Percentiles rank a stretch among this genome's conserved stretches.
These are phyloP conservation scores for Fusarium sublunatum DNA, from an alignment of 2,329 filamentous ascomycete species.

Conservation along the genomic window DNA sequence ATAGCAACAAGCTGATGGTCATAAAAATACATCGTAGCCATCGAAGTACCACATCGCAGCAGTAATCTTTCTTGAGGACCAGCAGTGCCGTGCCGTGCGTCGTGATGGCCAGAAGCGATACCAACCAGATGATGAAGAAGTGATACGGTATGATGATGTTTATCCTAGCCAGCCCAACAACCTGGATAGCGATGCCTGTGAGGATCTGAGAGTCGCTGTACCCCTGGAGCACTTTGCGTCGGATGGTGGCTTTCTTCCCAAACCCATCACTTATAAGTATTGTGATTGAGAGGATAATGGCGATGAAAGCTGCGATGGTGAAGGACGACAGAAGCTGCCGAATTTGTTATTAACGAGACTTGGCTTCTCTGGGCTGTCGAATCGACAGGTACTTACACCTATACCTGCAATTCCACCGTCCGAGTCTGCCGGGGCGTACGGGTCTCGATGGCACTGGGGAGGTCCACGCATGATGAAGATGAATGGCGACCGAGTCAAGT, in stretches of 20 bases:
- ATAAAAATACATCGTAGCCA: slow-evolving; percentile 75
- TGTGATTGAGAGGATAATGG: slow-evolving; percentile 64
- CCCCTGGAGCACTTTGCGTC: slow-evolving; percentile 72
- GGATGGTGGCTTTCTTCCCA: slow-evolving; percentile 59
- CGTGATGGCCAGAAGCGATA: slow-evolving; percentile 71
- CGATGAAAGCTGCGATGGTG: slow-evolving; percentile 70
- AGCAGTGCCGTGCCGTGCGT: slow-evolving; percentile 74
- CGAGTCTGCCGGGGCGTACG: slow-evolving; percentile 55
- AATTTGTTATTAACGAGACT: slow-evolving; percentile 17
- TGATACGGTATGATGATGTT: slow-evolving; percentile 72
- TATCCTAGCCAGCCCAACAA: slow-evolving; percentile 70
- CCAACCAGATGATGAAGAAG: slow-evolving; percentile 78
- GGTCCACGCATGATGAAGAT: slow-evolving; percentile 62
- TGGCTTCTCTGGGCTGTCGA: slow-evolving; percentile 36
- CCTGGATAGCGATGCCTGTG: slow-evolving; percentile 75
- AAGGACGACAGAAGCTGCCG: slow-evolving; percentile 66
- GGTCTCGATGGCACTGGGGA: slow-evolving; percentile 60
- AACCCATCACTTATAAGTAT: slow-evolving; percentile 65
- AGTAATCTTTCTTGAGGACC: slow-evolving; percentile 74
- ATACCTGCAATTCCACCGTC: slow-evolving; percentile 66
- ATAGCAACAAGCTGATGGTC: slow-evolving; percentile 71
- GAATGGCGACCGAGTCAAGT: not conserved
- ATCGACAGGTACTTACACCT: slow-evolving; percentile 61
- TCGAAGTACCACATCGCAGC: slow-evolving; percentile 72
- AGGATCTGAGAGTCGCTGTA: slow-evolving; percentile 77